Conservation (phyloP, 2,329 filamentous ascomycete genomes). For the Diaporthe ilicicola region DNA sequence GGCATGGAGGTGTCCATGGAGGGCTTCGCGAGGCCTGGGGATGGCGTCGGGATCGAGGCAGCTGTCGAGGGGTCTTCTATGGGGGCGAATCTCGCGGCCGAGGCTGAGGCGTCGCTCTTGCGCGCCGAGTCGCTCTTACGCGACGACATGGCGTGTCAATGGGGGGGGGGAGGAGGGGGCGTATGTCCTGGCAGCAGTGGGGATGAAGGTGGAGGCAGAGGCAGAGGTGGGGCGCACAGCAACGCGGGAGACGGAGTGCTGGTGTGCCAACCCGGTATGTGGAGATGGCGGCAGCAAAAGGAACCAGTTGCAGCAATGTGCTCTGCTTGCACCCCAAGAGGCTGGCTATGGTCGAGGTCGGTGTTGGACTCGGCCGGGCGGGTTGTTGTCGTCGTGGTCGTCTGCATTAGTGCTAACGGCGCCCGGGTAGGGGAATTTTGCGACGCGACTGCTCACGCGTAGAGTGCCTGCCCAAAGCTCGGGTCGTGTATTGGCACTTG, state of each 20-base stretch:
- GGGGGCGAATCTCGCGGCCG: constrained; percentile 54
- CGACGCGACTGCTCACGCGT: constrained; percentile 24
- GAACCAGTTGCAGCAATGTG: neutral
- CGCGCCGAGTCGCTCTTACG: constrained; percentile 60
- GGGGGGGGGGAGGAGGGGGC: neutral
- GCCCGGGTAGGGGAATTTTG: constrained; percentile 17
- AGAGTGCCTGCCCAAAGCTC: constrained; percentile 20
- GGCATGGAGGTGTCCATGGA: constrained; percentile 36
- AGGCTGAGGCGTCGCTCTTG: constrained; percentile 56
- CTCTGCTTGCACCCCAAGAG: neutral
- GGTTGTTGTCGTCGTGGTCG: constrained; percentile 13
- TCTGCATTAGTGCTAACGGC: constrained; percentile 11
- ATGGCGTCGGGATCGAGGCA: constrained; percentile 28
- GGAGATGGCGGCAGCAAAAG: neutral
- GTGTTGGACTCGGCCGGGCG: neutral
- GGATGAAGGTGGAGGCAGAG: neutral
- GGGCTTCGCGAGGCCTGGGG: constrained; percentile 36
- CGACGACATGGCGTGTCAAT: constrained; percentile 56
- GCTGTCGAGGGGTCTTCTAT: constrained; percentile 49
- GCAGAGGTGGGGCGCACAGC: neutral
- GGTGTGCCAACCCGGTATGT: neutral
- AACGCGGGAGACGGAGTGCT: neutral
- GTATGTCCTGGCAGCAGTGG: neutral
- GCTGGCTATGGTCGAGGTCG: neutral
- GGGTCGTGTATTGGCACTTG: constrained; percentile 3